Evolutionary conservation across 2,329 filamentous ascomycete species (phyloP).

Genomic region (Aspergillus fijiensis): DNA sequence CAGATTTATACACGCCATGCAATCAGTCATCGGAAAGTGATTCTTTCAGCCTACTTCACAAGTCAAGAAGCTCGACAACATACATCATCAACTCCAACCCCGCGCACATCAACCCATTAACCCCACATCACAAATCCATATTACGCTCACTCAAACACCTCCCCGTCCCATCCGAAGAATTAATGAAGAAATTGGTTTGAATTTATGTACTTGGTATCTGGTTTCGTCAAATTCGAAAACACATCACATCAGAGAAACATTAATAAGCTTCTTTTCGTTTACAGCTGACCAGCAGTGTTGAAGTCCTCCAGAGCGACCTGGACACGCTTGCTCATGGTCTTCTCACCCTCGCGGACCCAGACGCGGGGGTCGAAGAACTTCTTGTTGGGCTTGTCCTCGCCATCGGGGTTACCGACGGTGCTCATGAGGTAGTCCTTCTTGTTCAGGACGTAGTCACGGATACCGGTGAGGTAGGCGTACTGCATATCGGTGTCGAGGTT

Average conservation of each 20-base stretch:
- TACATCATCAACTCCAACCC: neutral
- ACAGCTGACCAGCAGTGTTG: slow-evolving; percentile 77
- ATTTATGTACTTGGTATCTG: slow-evolving; percentile 24
- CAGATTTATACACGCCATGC: no score
- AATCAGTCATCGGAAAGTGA: no score
- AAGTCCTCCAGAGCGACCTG: slow-evolving; percentile 84
- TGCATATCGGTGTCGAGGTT: slow-evolving; percentile 98
- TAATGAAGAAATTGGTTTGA: neutral
- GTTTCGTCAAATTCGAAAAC: slow-evolving; percentile 18
- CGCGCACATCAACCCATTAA: slow-evolving; percentile 4
- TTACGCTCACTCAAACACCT: slow-evolving; percentile 7
- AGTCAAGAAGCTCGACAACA: neutral
- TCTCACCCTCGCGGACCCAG: slow-evolving; percentile 92
- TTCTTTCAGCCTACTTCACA: no score
- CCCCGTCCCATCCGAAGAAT: slow-evolving; percentile 1
- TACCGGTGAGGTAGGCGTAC: slow-evolving; percentile 86
- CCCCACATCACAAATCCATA: neutral
- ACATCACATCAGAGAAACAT: slow-evolving; percentile 13
- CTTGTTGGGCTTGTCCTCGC: slow-evolving; percentile 98
- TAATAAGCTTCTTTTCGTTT: slow-evolving; percentile 40
- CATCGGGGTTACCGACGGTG: slow-evolving; percentile 92
- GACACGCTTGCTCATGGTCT: slow-evolving; percentile 86
- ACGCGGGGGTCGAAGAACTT: slow-evolving; percentile 89
- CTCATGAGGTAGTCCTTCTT: slow-evolving; percentile 93
- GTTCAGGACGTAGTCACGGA: slow-evolving; percentile 89